phyloP scores from a whole-genome alignment of 208 protist species.

The Acanthamoeba healyi region DNA sequence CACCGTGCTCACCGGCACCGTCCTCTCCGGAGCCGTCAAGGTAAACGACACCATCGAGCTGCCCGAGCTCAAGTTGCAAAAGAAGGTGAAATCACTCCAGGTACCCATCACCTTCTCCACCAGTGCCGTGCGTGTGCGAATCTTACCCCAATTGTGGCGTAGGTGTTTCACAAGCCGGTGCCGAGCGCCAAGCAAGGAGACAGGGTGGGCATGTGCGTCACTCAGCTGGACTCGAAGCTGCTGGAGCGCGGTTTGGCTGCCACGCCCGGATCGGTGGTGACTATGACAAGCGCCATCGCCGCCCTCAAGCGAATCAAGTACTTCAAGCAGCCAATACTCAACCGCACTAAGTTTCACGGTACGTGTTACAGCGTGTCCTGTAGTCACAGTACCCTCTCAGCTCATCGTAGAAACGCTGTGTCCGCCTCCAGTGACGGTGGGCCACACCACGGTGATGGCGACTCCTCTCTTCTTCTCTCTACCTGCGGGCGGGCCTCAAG shows the following conservation, averaged over 20 bases:
- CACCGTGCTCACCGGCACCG: constrained; percentile 97
- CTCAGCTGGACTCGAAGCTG: constrained; percentile 93
- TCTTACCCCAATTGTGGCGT: constrained; percentile 76
- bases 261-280: constrained; percentile 58
- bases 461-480: constrained; percentile 75
- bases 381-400: neutral
- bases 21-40: constrained; percentile 90
- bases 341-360: constrained; percentile 74
- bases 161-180: constrained; percentile 95
- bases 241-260: constrained; percentile 93
- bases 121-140: no score
- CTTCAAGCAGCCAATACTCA: constrained; percentile 34
- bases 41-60: constrained; percentile 90
- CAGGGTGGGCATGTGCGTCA: constrained; percentile 95
- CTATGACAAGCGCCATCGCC: constrained; percentile 37
- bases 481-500: neutral
- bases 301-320: constrained; percentile 57
- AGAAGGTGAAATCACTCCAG: constrained; percentile 93
- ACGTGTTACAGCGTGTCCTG: neutral
- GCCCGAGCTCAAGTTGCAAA: constrained; percentile 91
- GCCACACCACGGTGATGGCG: constrained; percentile 83
- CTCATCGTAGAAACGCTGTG: neutral
- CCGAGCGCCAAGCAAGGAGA: constrained; percentile 91
- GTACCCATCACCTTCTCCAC: neutral
- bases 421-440: constrained; percentile 80